Conservation (phyloP, 1,139 yeast species). For the Pichia sp. region DNA sequence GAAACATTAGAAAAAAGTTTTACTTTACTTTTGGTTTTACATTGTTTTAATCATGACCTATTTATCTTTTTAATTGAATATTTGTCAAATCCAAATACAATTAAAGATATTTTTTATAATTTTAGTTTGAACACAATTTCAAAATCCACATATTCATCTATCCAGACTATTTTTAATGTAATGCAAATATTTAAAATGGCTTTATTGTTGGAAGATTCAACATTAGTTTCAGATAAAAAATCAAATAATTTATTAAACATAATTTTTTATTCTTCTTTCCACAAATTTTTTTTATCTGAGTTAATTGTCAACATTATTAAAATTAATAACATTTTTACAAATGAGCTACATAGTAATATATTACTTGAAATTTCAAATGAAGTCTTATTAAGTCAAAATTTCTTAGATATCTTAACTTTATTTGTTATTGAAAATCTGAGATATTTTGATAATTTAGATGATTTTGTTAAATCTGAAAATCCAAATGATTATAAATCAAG, state of each 20-base stretch:
- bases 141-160: neutral
- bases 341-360: neutral
- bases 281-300: slow-evolving; percentile 7
- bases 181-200: slow-evolving; percentile 19
- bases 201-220: slow-evolving; percentile 19
- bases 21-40: slow-evolving; percentile 18
- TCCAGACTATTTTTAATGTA: slow-evolving; percentile 18
- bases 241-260: slow-evolving; percentile 15
- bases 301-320: slow-evolving; percentile 1
- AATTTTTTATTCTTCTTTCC: slow-evolving; percentile 12
- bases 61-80: slow-evolving; percentile 6
- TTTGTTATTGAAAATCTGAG: neutral
- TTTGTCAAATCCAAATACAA: neutral
- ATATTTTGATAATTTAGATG: slow-evolving; percentile 5
- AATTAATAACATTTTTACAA: neutral
- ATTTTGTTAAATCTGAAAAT: slow-evolving; percentile 4
- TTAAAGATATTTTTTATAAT: slow-evolving; percentile 1
- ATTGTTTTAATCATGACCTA: slow-evolving; percentile 17
- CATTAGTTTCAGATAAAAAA: slow-evolving; percentile 17
- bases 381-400: neutral
- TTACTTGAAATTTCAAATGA: slow-evolving; percentile 4
- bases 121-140: slow-evolving; percentile 4
- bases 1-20: slow-evolving; percentile 21
- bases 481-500: neutral
- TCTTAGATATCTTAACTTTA: slow-evolving; percentile 7